Base-by-base conservation (phyloP, 2,329 filamentous ascomycete genomes). In the Diaporthe aspalathi region DNA sequence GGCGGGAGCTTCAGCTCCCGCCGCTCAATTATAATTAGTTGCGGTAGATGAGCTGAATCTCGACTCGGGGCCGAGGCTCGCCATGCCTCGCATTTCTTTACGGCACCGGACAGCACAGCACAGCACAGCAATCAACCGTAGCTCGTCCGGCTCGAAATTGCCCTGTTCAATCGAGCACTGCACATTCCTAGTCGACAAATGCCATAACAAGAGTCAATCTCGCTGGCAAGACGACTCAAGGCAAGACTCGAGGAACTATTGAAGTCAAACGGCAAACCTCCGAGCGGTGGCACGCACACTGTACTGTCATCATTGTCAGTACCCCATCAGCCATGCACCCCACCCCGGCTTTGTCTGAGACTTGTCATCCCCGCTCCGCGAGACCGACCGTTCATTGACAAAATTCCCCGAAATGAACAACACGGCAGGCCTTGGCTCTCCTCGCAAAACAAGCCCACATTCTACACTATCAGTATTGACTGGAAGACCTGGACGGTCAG, bases 1-100 rank as follows among this genome's bases (percentile, higher is more conserved):
- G n/a, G n/a, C n/a, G n/a, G n/a, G n/a, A n/a, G n/a, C n/a, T n/a
- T n/a, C 60, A 65, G n/a, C 60, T 50, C 27, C n/a, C 29, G 17
- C 60, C 29, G 24, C 29, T 45, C 20, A 35, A 35, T 35, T 5
- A 35, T 35, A 14, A 24, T 43, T 27, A 20, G 24, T n/a, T 11
- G 35, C n/a, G n/a, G n/a, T 62, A 65, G 60, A 65, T 65, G 60
- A 65, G 60, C 45, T 65, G 60, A n/a, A 65, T 65, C 43, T 65
- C 43, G 43, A 65, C 43, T 24, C 29, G 43, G 60, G 35, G 60
- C 60, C 60, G 43, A 50, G 60, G 60, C 60, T 32, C 35, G 35
- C 12, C 60, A 24, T 35, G 22, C 11, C n/a, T 38, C 14, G 8
- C 20, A 20, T 35, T 35, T 35, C 32, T 35, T 8, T 32, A 24